phyloP scores from a whole-genome alignment of 495 filamentous ascomycete genomes.

The Lentithecium fluviatile region DNA sequence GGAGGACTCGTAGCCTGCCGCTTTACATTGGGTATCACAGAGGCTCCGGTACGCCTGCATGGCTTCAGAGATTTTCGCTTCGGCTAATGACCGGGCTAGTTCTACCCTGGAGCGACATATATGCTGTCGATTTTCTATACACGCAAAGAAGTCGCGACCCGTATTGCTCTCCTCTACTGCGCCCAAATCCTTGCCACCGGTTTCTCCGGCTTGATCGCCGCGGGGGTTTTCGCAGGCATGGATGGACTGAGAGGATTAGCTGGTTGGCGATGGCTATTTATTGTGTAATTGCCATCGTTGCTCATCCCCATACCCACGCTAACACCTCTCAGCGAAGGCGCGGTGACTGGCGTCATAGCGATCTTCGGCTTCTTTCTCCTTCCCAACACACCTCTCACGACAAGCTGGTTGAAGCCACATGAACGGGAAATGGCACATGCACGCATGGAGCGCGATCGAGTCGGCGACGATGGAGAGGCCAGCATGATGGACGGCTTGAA shows the following conservation, averaged over 20 bases:
- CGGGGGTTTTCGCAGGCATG: slow-evolving; percentile 3
- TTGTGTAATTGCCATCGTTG: background rate
- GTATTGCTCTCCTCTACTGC: background rate
- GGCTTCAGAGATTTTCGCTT: background rate
- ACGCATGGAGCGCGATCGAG: slow-evolving; percentile 3
- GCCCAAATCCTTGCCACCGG: background rate
- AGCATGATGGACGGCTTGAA: background rate
- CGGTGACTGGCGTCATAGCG: background rate
- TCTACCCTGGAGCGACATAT: background rate
- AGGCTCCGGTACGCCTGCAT: background rate
- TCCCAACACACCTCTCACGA: slow-evolving; percentile 19
- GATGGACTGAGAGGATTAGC: background rate
- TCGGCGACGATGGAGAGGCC: background rate
- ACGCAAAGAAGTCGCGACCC: slow-evolving; percentile 1
- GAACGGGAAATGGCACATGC: slow-evolving; percentile 12
- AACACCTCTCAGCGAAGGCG: background rate
- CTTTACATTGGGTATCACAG: background rate
- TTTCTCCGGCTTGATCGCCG: slow-evolving; percentile 1
- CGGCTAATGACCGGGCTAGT: background rate
- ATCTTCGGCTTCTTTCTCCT: slow-evolving; percentile 7
- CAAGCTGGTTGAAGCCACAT: slow-evolving; percentile 14
- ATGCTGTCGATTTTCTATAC: slow-evolving; percentile 2
- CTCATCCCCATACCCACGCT: background rate
- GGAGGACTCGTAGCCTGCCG: slow-evolving; percentile 4
- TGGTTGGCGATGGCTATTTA: slow-evolving; percentile 2